A percentile compares a stretch with the other conserved stretches of the same genome.
These are phyloP conservation scores for Peziza echinospora DNA, from an alignment of 495 filamentous ascomycete species.

Conservation along the genomic window DNA sequence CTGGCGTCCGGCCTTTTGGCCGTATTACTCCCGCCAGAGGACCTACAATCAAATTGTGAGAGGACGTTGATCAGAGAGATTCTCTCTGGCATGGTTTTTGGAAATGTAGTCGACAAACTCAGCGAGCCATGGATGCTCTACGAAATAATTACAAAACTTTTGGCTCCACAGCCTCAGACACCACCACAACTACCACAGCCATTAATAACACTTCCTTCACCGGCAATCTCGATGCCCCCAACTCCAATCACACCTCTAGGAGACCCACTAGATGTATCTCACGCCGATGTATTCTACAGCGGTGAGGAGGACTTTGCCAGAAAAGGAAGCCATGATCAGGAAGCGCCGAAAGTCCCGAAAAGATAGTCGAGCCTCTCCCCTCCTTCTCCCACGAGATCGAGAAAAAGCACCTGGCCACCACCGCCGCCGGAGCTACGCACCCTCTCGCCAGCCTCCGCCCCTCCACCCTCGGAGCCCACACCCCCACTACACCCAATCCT, in stretches of 20 bases:
- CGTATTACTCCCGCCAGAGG: slow-evolving; percentile 72
- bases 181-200: slow-evolving; percentile 14
- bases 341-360: slow-evolving; percentile 2
- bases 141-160: slow-evolving; percentile 49
- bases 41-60: slow-evolving; percentile 69
- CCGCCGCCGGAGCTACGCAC: background rate
- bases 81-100: slow-evolving; percentile 64
- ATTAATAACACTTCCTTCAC: slow-evolving; percentile 10
- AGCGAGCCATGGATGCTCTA: slow-evolving; percentile 74
- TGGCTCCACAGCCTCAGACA: slow-evolving; percentile 20
- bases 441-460: background rate
- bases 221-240: no score
- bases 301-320: slow-evolving; percentile 4
- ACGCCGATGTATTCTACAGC: no score
- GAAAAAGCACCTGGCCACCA: no score
- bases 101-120: slow-evolving; percentile 48
- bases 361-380: background rate
- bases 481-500: slow-evolving; percentile 1
- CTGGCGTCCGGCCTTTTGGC: slow-evolving; percentile 37
- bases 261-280: slow-evolving; percentile 6
- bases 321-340: slow-evolving; percentile 3
- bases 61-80: slow-evolving; percentile 64
- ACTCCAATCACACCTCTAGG: slow-evolving; percentile 10
- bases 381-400: no score
- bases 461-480: slow-evolving; percentile 3